Evolutionary conservation across 192 early-diverging fungal species (phyloP).

Genomic region (Coemansia sp.): DNA sequence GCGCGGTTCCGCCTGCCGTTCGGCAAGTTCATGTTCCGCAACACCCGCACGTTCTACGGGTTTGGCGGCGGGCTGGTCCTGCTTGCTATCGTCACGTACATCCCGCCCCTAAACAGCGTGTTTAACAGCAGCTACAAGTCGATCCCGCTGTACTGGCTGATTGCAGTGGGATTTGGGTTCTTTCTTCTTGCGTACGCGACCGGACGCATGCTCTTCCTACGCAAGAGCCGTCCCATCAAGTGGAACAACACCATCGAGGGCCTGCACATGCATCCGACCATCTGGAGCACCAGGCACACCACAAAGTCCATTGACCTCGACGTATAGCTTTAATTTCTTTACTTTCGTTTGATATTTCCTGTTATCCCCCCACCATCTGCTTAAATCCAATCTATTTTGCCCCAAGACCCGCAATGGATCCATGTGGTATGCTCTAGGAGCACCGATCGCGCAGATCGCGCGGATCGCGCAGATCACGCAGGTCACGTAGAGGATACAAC

Average conservation of each 20-base stretch:
- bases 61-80: conserved; percentile 68
- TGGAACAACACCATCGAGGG: conserved; percentile 78
- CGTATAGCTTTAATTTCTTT: neutral
- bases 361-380: no score
- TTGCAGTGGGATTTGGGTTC: conserved; percentile 81
- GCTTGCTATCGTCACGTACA: conserved; percentile 77
- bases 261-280: conserved; percentile 82
- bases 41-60: conserved; percentile 69
- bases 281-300: conserved; percentile 56
- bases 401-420: no score
- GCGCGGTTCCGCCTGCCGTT: conserved; percentile 73
- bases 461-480: no score
- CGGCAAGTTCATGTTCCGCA: conserved; percentile 79
- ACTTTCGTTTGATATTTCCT: neutral
- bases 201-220: conserved; percentile 63
- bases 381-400: neutral
- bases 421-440: no score
- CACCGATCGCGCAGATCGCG: no score
- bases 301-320: conserved; percentile 27
- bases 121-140: conserved; percentile 73
- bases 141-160: conserved; percentile 77
- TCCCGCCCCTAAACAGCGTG: conserved; percentile 72
- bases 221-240: conserved; percentile 62
- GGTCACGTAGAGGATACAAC: neutral
- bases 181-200: conserved; percentile 75